phyloP scores from a whole-genome alignment of 495 filamentous ascomycete genomes.

The Elaphomyces granulatus region DNA sequence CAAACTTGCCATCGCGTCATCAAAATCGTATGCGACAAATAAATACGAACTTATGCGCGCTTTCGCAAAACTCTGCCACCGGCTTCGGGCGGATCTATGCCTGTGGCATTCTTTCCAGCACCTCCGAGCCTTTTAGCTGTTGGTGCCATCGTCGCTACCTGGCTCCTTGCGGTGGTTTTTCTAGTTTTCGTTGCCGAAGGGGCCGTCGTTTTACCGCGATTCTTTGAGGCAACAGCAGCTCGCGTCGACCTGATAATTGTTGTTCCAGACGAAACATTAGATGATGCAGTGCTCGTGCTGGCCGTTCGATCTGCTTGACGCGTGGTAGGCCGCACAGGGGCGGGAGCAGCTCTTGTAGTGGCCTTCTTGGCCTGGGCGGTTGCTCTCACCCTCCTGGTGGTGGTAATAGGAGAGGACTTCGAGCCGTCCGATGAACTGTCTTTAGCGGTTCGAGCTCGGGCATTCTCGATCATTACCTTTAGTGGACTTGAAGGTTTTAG shows the following conservation, averaged over 20 bases:
- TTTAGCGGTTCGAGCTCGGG: slow-evolving; percentile 18
- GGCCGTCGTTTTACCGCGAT: slow-evolving; percentile 33
- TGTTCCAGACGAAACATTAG: slow-evolving; percentile 35
- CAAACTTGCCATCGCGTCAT: too few species aligned
- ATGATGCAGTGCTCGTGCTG: slow-evolving; percentile 23
- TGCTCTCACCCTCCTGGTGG: slow-evolving; percentile 10
- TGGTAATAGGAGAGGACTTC: slow-evolving; percentile 9
- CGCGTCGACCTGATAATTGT: slow-evolving; percentile 45
- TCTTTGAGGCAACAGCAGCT: slow-evolving; percentile 31
- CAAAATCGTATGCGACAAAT: too few species aligned
- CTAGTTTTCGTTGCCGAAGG: slow-evolving; percentile 33
- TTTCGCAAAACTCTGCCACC: slow-evolving; percentile 35
- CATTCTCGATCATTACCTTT: slow-evolving; percentile 24
- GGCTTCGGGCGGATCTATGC: slow-evolving; percentile 17
- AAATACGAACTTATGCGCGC: slow-evolving; percentile 28
- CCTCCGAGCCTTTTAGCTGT: slow-evolving; percentile 21
- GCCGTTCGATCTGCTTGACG: slow-evolving; percentile 32
- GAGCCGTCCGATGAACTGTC: slow-evolving; percentile 20
- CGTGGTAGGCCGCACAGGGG: slow-evolving; percentile 25
- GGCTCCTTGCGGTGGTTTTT: slow-evolving; percentile 18
- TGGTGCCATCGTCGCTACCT: slow-evolving; percentile 20
- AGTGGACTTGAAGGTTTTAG: slow-evolving; percentile 37
- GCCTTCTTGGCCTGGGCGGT: slow-evolving; percentile 20
- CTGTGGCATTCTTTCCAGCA: slow-evolving; percentile 18
- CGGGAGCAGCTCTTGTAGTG: slow-evolving; percentile 20